Base-by-base conservation (phyloP, 208 protist genomes). In the Crithidia bombi region DNA sequence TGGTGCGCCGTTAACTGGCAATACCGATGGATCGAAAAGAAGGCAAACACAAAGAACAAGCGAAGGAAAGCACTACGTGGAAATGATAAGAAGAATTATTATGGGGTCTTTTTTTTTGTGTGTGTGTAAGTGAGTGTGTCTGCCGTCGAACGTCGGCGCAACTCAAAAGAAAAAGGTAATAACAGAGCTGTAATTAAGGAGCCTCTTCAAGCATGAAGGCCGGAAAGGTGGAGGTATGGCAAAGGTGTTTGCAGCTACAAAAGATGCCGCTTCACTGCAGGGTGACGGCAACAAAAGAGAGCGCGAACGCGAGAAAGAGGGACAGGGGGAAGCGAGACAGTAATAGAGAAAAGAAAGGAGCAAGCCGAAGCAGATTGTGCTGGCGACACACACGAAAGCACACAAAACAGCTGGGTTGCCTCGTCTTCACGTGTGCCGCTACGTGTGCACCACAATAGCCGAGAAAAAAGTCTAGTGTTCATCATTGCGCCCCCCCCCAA, bases 41-140 rank as follows among this genome's bases (percentile, higher is more conserved):
- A 49, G 44, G 41, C 26, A 74, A 57, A 26, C 11, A 64, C 52
- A 64, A 56, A 46, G 9, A 66, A 65, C 28, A 35, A 39, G 23
- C 49, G 52, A 47, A 62, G 33, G 35, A 50, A 78, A 44, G 43
- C 7, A 64, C 32, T 44, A 65, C 55, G 28, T 36, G 30, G 12
- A 62, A 3, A 28, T 65, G 12, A 49, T 46, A n/a, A 33, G 59
- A 17, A 28, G 5, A 62, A 62, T 54, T 49, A 30, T 21, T 5
- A 39, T 51, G n/a, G n/a, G n/a, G n/a, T 39, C 44, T 51, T 51
- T 52, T 39, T n/a, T n/a, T n/a, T n/a, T n/a, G n/a, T n/a, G n/a
- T n/a, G n/a, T n/a, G n/a, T n/a, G 30, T 54, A 25, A 54, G 17
- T 30, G 55, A 39, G 21, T 41, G 41, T 49, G 41, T 50, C 39